Percentiles rank a stretch among this genome's conserved stretches.
phyloP scores from a whole-genome alignment of 2,329 filamentous ascomycete genomes.

The Venturia asperata region DNA sequence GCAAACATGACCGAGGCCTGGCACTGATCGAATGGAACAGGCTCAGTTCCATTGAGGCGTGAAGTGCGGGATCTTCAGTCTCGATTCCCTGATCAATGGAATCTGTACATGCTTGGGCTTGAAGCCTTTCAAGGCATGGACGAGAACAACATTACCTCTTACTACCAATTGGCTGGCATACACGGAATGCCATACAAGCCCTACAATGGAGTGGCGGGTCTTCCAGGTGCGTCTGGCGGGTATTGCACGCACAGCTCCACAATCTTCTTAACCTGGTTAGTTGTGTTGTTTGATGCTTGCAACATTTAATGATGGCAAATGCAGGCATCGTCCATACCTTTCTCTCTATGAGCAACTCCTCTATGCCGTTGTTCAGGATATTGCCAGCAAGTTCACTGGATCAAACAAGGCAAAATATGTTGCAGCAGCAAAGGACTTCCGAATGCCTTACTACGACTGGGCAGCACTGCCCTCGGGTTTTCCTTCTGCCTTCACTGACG shows the following conservation, averaged over 20 bases:
- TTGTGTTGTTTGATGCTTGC: background rate
- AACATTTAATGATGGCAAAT: constrained; percentile 29
- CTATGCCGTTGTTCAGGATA: constrained; percentile 24
- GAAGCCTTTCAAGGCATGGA: constrained; percentile 60
- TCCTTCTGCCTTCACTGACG: constrained; percentile 20
- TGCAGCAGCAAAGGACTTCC: constrained; percentile 28
- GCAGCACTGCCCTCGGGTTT: constrained; percentile 22
- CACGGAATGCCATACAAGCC: constrained; percentile 61
- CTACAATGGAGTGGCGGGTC: constrained; percentile 47
- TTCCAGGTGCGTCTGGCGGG: constrained; percentile 46
- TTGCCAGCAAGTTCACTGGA: constrained; percentile 22
- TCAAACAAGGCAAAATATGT: constrained; percentile 22
- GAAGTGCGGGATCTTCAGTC: constrained; percentile 7
- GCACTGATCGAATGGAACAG: background rate
- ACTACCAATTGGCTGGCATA: constrained; percentile 48
- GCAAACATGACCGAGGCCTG: background rate
- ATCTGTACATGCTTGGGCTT: constrained; percentile 68
- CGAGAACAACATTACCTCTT: constrained; percentile 53
- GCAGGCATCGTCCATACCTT: constrained; percentile 75
- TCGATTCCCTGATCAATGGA: constrained; percentile 54
- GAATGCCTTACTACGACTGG: constrained; percentile 34
- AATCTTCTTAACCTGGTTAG: constrained; percentile 79
- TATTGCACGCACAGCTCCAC: constrained; percentile 75
- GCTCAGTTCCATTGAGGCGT: background rate
- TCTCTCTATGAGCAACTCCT: constrained; percentile 46